phyloP scores from a whole-genome alignment of 495 filamentous ascomycete genomes.

The Friedmanniomyces endolithicus region DNA sequence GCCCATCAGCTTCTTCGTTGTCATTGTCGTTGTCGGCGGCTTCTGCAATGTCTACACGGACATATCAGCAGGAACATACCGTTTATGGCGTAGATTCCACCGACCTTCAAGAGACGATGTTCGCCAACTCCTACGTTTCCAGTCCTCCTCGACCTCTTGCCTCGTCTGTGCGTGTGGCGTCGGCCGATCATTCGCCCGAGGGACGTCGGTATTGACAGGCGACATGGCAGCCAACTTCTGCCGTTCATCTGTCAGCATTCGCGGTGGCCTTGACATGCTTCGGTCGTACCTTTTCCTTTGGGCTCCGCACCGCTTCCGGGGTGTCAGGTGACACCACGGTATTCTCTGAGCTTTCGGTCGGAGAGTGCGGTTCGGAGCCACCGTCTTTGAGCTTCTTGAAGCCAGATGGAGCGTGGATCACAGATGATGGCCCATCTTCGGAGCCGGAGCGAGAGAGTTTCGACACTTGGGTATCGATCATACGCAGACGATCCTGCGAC shows the following conservation, averaged over 20 bases:
- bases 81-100: conserved; percentile 10
- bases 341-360: conserved; percentile 18
- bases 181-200: conserved; percentile 50
- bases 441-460: not conserved
- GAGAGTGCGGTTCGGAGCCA: conserved; percentile 14
- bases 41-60: conserved; percentile 27
- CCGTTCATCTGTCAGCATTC: not conserved
- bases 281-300: conserved; percentile 21
- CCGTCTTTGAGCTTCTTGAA: conserved; percentile 53
- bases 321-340: conserved; percentile 15
- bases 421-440: conserved; percentile 60
- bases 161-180: conserved; percentile 77
- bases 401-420: conserved; percentile 74
- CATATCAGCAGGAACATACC: not conserved
- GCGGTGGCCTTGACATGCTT: not conserved
- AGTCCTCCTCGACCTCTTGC: conserved; percentile 49
- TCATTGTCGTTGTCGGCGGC: conserved; percentile 19
- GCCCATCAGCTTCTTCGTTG: conserved; percentile 9
- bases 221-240: conserved; percentile 11
- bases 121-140: conserved; percentile 35
- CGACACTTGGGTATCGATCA: conserved; percentile 11
- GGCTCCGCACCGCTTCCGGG: conserved; percentile 11
- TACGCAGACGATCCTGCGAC: conserved; percentile 7
- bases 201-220: conserved; percentile 45
- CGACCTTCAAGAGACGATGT: conserved; percentile 57